Conservation (phyloP, 2,329 filamentous ascomycete species). For the Cladosporium halotolerans region DNA sequence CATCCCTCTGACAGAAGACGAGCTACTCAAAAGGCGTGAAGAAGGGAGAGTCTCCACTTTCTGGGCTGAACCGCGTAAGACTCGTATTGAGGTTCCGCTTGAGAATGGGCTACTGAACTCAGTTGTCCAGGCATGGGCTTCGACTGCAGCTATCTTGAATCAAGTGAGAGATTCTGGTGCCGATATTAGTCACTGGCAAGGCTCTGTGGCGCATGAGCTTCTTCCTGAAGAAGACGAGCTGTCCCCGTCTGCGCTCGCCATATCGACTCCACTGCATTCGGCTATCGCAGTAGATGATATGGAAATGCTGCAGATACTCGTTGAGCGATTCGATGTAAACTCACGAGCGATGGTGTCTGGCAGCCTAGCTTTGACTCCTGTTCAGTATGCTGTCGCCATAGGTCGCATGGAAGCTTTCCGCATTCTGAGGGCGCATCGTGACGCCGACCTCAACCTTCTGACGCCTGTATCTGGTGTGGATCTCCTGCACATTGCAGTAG, state of each 20-base stretch:
- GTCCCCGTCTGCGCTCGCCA: slow-evolving; percentile 4
- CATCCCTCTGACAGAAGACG: not conserved
- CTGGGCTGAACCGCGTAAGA: not conserved
- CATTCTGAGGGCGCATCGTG: not conserved
- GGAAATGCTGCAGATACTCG: not conserved
- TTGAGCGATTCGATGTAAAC: slow-evolving; percentile 10
- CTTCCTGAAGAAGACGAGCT: not conserved
- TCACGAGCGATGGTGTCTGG: slow-evolving; percentile 8
- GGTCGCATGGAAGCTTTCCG: not conserved
- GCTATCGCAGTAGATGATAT: slow-evolving; percentile 1
- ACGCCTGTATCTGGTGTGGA: slow-evolving; percentile 2
- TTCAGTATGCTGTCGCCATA: slow-evolving; percentile 5
- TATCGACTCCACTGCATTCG: slow-evolving; percentile 10
- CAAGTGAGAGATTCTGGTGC: not conserved
- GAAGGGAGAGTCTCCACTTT: not conserved
- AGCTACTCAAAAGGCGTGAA: not conserved
- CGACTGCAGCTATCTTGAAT: not conserved
- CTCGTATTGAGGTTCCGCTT: not conserved
- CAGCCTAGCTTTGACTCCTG: slow-evolving; percentile 5
- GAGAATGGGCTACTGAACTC: slow-evolving; percentile 3
- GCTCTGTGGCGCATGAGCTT: not conserved
- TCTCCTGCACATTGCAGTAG: slow-evolving; percentile 8
- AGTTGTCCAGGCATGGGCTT: not conserved
- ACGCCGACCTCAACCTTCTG: not conserved
- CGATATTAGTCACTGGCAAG: not conserved